Conservation (phyloP, 768 basidiomycete genomes). For the Stropharia rugosoannulata region DNA sequence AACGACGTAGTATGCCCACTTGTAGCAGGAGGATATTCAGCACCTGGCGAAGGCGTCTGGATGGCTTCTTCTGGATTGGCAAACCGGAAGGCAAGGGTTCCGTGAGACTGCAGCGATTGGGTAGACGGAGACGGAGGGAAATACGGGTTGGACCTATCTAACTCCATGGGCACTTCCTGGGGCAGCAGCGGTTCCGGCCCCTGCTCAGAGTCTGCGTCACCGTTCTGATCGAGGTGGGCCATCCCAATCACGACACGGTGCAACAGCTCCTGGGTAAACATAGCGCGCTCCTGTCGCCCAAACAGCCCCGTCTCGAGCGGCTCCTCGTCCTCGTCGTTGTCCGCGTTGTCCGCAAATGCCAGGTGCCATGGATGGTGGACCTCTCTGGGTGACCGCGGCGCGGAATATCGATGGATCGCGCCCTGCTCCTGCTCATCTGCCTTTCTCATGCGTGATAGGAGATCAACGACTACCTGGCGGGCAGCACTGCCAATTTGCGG, state of each 20-base stretch:
- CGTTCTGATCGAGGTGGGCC: conserved; percentile 60
- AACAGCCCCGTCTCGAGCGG: conserved; percentile 44
- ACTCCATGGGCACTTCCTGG: conserved; percentile 1
- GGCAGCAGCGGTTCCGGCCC: conserved; percentile 10
- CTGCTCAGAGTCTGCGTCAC: conserved; percentile 20
- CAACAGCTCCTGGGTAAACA: conserved; percentile 81
- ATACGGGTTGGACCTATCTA: conserved; percentile 46
- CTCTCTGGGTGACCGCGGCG: conserved; percentile 11
- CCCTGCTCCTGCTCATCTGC: conserved; percentile 47
- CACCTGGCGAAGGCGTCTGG: conserved; percentile 10
- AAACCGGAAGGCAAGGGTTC: conserved; percentile 14
- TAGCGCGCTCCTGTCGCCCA: conserved; percentile 49
- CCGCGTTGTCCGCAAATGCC: conserved; percentile 12
- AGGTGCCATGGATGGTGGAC: conserved; percentile 21
- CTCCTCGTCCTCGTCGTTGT: conserved; percentile 35
- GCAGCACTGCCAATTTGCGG: conserved; percentile 70
- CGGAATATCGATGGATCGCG: conserved; percentile 10
- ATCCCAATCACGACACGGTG: conserved; percentile 90
- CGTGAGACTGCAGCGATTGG: conserved; percentile 11
- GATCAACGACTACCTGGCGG: conserved; percentile 73
- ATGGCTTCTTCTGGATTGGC: background rate
- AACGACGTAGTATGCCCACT: background rate
- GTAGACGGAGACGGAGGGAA: conserved; percentile 40
- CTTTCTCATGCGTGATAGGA: conserved; percentile 68
- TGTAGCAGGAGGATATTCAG: conserved; percentile 11